Conservation (phyloP, 345 rosid genomes). For the Populus davidiana region DNA sequence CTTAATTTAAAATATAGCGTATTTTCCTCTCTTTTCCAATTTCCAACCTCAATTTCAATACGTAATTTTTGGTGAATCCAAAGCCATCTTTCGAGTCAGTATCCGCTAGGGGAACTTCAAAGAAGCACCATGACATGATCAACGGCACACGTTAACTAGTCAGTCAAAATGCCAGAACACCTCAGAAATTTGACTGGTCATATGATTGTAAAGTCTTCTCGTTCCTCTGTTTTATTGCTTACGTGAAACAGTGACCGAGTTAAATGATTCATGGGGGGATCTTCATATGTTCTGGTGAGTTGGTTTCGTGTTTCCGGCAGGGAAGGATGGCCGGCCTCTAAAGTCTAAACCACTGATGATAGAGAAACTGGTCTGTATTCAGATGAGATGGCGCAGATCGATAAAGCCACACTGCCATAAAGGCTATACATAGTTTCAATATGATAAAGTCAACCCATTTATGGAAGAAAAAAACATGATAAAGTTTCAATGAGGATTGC, state of each 20-base stretch:
- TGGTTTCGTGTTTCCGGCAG: neutral
- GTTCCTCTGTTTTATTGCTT: neutral
- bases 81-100: constrained; percentile 3
- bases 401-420: neutral
- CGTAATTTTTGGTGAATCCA: constrained; percentile 4
- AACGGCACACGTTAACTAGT: neutral
- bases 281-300: neutral
- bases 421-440: neutral
- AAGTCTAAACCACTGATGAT: neutral
- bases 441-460: neutral
- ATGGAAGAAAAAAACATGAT: neutral
- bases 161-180: neutral
- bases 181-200: neutral
- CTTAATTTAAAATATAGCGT: neutral
- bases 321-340: neutral
- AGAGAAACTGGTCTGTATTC: neutral
- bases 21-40: neutral
- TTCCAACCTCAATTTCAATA: constrained; percentile 4
- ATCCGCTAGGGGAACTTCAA: neutral
- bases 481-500: neutral
- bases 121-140: neutral
- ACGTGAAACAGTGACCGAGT: neutral
- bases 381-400: neutral
- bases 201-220: neutral
- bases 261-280: neutral